Evolutionary conservation across 1,139 yeast species (phyloP).

Genomic region (Kurtzmaniella natalensis): DNA sequence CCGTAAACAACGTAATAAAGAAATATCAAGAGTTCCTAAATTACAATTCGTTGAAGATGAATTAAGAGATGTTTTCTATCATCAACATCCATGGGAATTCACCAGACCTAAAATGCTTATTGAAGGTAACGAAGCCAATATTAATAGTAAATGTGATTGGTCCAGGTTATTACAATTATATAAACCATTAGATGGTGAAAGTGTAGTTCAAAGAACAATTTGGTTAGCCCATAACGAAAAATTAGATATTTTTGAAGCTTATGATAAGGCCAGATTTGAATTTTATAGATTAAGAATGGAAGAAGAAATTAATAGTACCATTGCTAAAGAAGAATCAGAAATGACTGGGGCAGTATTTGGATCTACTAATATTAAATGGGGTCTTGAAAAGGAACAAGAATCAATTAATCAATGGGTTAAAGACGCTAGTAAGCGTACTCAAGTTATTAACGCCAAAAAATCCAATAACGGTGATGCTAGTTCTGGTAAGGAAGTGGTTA

Average conservation of each 20-base stretch:
- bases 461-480: constrained; percentile 24
- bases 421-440: constrained; percentile 61
- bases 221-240: constrained; percentile 51
- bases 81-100: constrained; percentile 97
- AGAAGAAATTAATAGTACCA: constrained; percentile 71
- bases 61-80: constrained; percentile 74
- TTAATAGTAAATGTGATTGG: constrained; percentile 63
- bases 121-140: constrained; percentile 62
- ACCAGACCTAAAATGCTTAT: constrained; percentile 86
- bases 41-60: constrained; percentile 77
- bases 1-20: constrained; percentile 24
- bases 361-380: constrained; percentile 58
- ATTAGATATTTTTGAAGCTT: constrained; percentile 51
- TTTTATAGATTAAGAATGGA: constrained; percentile 82
- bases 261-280: constrained; percentile 82
- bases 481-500: constrained; percentile 18
- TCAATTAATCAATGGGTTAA: constrained; percentile 69
- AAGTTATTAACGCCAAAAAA: constrained; percentile 37
- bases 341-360: constrained; percentile 82
- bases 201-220: constrained; percentile 88
- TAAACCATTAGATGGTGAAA: constrained; percentile 83
- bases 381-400: constrained; percentile 67
- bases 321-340: constrained; percentile 76
- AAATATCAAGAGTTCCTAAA: constrained; percentile 52
- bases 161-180: constrained; percentile 64